Base-by-base conservation (phyloP, 345 rosid species). In the Pistacia vera region DNA sequence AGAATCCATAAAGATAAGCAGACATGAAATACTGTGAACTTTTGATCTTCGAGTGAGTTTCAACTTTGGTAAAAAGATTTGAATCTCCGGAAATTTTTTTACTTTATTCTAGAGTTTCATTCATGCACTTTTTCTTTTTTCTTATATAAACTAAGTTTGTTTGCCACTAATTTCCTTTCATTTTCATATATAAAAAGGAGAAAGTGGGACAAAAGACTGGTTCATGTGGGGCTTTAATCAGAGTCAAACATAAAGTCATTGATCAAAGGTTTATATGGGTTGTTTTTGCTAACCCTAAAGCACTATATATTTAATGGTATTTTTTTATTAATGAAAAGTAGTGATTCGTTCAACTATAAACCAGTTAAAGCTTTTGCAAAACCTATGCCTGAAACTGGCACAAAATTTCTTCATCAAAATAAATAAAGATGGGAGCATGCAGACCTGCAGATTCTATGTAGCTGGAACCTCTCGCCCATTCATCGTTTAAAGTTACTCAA, bases 201-300 rank as follows among this genome's bases (percentile, higher is more conserved):
- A 61, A 70, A 68, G 80, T 59, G 68, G 58, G 28, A 58, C 48
- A 72, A 71, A 71, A 78, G 80, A 67, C 78, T 65, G 84, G 75
- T 65, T 72, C 68, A 4, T 61, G 79, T 30, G 33, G 33, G 33
- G 33, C 33, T 30, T 30, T 30, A 30, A 72, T 68, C 82, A 78
- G 83, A 72, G 85, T 85, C 85, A 80, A 82, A 78, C 82, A 71
- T 72, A 73, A 85, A 78, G 84, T 33, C 67, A 30, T 65, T 77
- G 77, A 70, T 25, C 35, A 63, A 38, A 11, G 22, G 67, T n/a
- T 51, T 56, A 20, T 20, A 61, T 60, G 77, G 30, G 61, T 67
- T 41, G 46, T 30, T 25, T 51, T 55, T 60, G 55, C 63, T 48
- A 49, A 63, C 62, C 59, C 58, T 36, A 18, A 36, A 56, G 22